Percentiles rank a stretch among this genome's conserved stretches.
Evolutionary conservation across 805 yeast genomes (phyloP).

Genomic region (Kazachstania bromeliacearum): DNA sequence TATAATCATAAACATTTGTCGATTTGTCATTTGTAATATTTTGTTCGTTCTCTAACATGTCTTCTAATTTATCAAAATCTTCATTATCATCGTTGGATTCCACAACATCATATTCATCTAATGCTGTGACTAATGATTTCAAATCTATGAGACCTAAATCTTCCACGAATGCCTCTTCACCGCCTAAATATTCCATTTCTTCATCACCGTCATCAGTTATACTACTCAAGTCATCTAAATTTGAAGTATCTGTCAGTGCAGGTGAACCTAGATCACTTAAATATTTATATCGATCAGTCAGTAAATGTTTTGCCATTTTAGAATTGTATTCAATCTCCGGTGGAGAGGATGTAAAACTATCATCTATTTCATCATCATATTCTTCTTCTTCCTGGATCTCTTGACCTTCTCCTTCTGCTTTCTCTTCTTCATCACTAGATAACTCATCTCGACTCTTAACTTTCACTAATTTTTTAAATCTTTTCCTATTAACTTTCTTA

Average conservation of each 20-base stretch:
- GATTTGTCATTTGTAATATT: conserved; percentile 1
- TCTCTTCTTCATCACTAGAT: background rate
- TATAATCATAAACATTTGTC: background rate
- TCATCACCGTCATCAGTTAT: conserved; percentile 3
- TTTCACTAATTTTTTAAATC: conserved; percentile 1
- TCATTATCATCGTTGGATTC: conserved; percentile 2
- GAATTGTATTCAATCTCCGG: background rate
- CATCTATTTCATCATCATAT: conserved; percentile 1
- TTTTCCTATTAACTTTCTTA: conserved; percentile 3
- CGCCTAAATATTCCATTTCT: conserved; percentile 8
- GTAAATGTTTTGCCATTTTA: too few relatives aligned
- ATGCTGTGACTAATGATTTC: conserved; percentile 19
- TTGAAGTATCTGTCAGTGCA: background rate
- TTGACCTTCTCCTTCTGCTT: background rate
- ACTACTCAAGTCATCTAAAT: background rate
- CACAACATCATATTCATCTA: conserved; percentile 26
- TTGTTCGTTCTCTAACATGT: conserved; percentile 1
- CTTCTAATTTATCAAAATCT: conserved; percentile 9
- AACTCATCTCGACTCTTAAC: background rate
- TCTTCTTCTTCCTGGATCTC: conserved; percentile 5
- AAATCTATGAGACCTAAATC: conserved; percentile 7
- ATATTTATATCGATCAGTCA: background rate
- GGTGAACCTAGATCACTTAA: background rate
- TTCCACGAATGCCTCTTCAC: conserved; percentile 8
- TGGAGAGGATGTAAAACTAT: background rate